A percentile compares a stretch with the other conserved stretches of the same genome.
Conservation (phyloP, 257 asterid species). For the Scutellaria galericulata region DNA sequence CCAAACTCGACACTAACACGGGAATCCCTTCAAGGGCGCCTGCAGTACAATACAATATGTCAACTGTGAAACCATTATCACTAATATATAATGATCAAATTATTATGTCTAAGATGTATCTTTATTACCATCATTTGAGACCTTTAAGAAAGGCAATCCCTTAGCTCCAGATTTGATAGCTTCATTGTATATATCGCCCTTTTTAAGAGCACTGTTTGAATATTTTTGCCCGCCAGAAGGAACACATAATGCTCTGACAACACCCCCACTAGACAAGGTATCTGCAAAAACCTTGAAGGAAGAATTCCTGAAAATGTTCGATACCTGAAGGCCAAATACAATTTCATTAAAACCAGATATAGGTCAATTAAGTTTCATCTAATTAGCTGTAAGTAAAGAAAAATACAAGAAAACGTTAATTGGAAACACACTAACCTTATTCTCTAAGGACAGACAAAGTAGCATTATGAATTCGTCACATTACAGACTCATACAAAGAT, state of each 20-base stretch:
- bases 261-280: conserved; percentile 67
- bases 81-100: neutral
- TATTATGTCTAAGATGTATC: conserved; percentile 21
- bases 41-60: conserved; percentile 38
- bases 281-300: conserved; percentile 91
- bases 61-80: neutral
- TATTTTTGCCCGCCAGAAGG: conserved; percentile 81
- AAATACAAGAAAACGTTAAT: neutral
- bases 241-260: conserved; percentile 73
- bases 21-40: conserved; percentile 93
- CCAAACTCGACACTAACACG: conserved; percentile 75
- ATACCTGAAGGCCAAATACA: conserved; percentile 62
- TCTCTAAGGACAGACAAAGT: neutral
- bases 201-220: conserved; percentile 90
- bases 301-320: conserved; percentile 65
- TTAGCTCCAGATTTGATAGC: conserved; percentile 91
- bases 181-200: conserved; percentile 84
- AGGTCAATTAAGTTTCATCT: neutral
- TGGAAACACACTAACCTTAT: neutral
- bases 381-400: conserved; percentile 10
- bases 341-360: conserved; percentile 8
- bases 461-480: conserved; percentile 14
- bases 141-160: conserved; percentile 95
- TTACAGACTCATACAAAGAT: neutral
- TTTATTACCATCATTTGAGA: conserved; percentile 71